These are phyloP conservation scores for Nevesoporus exiguus DNA, from an alignment of 768 basidiomycete species.

Conservation along the genomic window DNA sequence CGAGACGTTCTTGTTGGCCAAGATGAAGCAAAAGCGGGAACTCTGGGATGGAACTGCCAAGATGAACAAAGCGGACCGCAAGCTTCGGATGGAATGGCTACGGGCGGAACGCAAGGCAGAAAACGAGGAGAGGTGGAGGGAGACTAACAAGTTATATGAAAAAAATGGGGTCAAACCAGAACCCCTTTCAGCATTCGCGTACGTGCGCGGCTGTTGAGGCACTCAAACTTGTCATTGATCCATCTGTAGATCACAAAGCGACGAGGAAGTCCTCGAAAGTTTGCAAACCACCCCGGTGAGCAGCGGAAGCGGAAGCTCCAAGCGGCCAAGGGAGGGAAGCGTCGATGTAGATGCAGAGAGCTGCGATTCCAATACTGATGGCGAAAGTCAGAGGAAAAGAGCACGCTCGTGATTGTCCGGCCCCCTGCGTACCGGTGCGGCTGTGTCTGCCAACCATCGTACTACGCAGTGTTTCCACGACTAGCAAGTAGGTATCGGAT, in stretches of 20 bases:
- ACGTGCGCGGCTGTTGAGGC: constrained; percentile 2
- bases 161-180: constrained; percentile 8
- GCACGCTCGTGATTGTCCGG: constrained; percentile 5
- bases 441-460: background rate
- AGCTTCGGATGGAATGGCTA: constrained; percentile 26
- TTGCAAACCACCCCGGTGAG: constrained; percentile 23
- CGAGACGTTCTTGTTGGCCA: constrained; percentile 23
- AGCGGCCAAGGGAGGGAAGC: constrained; percentile 14
- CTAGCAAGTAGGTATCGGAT: background rate
- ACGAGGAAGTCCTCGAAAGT: constrained; percentile 25
- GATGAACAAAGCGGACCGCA: constrained; percentile 22
- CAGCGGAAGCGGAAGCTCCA: constrained; percentile 15
- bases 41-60: constrained; percentile 31
- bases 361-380: background rate
- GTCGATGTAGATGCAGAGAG: background rate
- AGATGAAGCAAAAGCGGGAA: constrained; percentile 31
- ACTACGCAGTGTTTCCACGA: background rate
- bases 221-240: background rate
- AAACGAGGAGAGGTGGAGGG: constrained; percentile 19
- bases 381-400: constrained; percentile 13
- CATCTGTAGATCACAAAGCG: constrained; percentile 19
- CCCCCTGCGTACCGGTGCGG: background rate
- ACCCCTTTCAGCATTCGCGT: constrained; percentile 25
- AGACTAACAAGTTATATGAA: constrained; percentile 12
- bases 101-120: constrained; percentile 19